Evolutionary conservation across 768 basidiomycete species (phyloP).

Genomic region (Boletellus sp.): DNA sequence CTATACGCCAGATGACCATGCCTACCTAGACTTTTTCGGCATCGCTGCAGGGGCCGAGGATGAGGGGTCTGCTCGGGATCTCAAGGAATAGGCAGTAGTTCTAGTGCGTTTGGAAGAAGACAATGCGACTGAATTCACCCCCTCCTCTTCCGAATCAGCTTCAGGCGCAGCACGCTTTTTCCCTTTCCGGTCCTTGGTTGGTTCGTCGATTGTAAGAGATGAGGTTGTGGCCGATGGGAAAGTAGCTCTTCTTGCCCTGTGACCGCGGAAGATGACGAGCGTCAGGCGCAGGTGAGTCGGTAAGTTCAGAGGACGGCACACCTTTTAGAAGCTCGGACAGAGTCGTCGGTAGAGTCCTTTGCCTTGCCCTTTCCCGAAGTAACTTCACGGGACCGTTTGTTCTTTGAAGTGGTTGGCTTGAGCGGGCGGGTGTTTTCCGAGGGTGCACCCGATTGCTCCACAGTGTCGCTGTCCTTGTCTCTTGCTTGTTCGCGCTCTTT

Average conservation of each 20-base stretch:
- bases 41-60: conserved; percentile 49
- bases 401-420: conserved; percentile 38
- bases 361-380: conserved; percentile 57
- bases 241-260: conserved; percentile 60
- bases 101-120: conserved; percentile 61
- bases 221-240: conserved; percentile 37
- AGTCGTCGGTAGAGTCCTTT: conserved; percentile 55
- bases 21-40: conserved; percentile 75
- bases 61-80: conserved; percentile 49
- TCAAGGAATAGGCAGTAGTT: conserved; percentile 62
- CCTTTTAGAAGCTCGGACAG: conserved; percentile 57
- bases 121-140: conserved; percentile 37
- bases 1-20: conserved; percentile 4
- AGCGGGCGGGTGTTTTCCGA: conserved; percentile 44
- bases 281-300: conserved; percentile 21
- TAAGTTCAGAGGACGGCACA: conserved; percentile 39
- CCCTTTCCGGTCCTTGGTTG: conserved; percentile 71
- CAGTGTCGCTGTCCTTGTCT: conserved; percentile 50
- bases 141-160: conserved; percentile 63
- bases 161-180: conserved; percentile 90
- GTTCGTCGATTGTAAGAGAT: conserved; percentile 72
- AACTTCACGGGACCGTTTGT: conserved; percentile 50
- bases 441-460: conserved; percentile 38
- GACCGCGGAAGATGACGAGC: conserved; percentile 31
- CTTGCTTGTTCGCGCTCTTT: conserved; percentile 51